These are phyloP conservation scores for Hemisphaericaspora lyxosophila DNA, from an alignment of 1,139 yeast genomes.

Conservation along the genomic window DNA sequence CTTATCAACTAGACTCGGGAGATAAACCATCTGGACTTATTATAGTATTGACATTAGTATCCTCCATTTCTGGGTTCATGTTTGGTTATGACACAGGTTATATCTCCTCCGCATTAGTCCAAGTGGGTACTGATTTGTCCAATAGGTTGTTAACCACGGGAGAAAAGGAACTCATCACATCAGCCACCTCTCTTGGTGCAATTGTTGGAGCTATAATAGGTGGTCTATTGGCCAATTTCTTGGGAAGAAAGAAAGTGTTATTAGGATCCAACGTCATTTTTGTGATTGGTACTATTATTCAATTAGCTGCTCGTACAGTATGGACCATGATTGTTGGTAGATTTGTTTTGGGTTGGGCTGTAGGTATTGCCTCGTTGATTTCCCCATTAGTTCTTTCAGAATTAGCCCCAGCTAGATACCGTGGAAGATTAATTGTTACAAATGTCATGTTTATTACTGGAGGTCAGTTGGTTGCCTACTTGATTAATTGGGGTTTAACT, in stretches of 20 bases:
- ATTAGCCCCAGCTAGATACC: slow-evolving; percentile 84
- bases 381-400: slow-evolving; percentile 91
- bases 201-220: slow-evolving; percentile 73
- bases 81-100: slow-evolving; percentile 97
- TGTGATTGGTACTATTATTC: slow-evolving; percentile 78
- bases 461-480: slow-evolving; percentile 90
- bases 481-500: slow-evolving; percentile 86
- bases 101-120: slow-evolving; percentile 86
- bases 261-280: slow-evolving; percentile 79
- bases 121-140: slow-evolving; percentile 72
- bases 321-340: slow-evolving; percentile 95
- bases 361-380: slow-evolving; percentile 87
- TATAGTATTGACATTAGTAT: slow-evolving; percentile 66
- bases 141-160: slow-evolving; percentile 58
- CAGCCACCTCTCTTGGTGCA: slow-evolving; percentile 96
- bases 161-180: slow-evolving; percentile 83
- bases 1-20: not conserved
- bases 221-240: slow-evolving; percentile 74
- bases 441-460: slow-evolving; percentile 80
- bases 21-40: slow-evolving; percentile 62
- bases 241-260: slow-evolving; percentile 81
- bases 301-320: slow-evolving; percentile 72
- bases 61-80: slow-evolving; percentile 93
- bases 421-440: slow-evolving; percentile 78
- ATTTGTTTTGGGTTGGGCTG: slow-evolving; percentile 92